Evolutionary conservation across 106 monocot species (phyloP).

Genomic region (Allium sativum): DNA sequence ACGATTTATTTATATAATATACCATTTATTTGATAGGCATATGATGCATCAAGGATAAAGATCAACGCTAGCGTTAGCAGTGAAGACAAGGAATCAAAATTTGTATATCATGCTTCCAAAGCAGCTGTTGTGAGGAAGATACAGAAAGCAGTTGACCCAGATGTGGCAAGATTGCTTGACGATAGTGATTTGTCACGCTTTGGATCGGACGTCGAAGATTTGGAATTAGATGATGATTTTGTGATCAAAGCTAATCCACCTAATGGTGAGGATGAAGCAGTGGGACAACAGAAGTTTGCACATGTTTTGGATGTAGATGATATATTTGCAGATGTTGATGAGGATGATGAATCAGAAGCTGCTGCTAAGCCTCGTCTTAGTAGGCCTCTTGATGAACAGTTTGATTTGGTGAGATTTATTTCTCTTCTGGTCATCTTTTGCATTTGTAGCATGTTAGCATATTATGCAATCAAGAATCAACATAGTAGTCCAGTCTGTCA

Average conservation of each 20-base stretch:
- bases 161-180: slow-evolving; percentile 66
- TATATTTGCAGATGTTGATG: slow-evolving; percentile 7
- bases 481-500: not conserved
- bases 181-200: slow-evolving; percentile 61
- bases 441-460: not conserved
- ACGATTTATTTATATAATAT: not conserved
- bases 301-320: not conserved
- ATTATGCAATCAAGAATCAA: not conserved
- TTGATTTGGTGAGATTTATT: slow-evolving; percentile 59
- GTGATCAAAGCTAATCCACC: slow-evolving; percentile 54
- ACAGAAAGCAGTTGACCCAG: slow-evolving; percentile 58
- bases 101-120: slow-evolving; percentile 36
- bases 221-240: slow-evolving; percentile 96
- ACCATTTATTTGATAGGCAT: slow-evolving; percentile 29
- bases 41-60: slow-evolving; percentile 53
- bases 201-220: slow-evolving; percentile 79
- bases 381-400: slow-evolving; percentile 66
- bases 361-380: slow-evolving; percentile 37
- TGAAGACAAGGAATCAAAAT: slow-evolving; percentile 10
- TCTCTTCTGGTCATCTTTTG: not conserved
- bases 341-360: slow-evolving; percentile 8
- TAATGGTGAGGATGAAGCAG: slow-evolving; percentile 21
- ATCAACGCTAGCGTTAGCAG: slow-evolving; percentile 15
- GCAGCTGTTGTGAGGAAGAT: slow-evolving; percentile 44
- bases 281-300: slow-evolving; percentile 1